Percentiles rank a stretch among this genome's conserved stretches.
phyloP scores from a whole-genome alignment of 1,284 basidiomycete species.

The Sporisorium graminicola region DNA sequence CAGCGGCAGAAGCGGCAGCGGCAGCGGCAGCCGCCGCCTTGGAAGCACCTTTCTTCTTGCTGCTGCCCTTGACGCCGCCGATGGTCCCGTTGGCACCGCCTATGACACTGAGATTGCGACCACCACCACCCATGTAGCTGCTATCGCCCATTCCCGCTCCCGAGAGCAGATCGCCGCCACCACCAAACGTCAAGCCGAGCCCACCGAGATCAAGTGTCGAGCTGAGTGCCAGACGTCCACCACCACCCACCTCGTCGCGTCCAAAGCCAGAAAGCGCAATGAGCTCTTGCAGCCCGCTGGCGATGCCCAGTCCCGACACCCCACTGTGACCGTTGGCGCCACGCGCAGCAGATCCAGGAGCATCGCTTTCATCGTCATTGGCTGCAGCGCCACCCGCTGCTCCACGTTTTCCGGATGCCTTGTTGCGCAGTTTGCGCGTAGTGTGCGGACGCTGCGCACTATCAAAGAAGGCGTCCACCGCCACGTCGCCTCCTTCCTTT shows the following conservation, averaged over 20 bases:
- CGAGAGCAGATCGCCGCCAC: constrained; percentile 43
- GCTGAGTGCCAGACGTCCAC: constrained; percentile 31
- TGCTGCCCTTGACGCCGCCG: constrained; percentile 31
- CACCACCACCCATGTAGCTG: constrained; percentile 54
- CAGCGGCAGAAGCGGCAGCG: constrained; percentile 41
- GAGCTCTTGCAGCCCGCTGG: constrained; percentile 51
- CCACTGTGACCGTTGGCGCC: constrained; percentile 18
- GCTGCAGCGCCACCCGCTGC: constrained; percentile 16
- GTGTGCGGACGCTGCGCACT: constrained; percentile 63
- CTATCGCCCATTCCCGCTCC: constrained; percentile 59
- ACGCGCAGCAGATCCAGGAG: constrained; percentile 14
- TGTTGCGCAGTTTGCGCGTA: constrained; percentile 68
- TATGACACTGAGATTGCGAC: constrained; percentile 33
- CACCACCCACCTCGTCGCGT: constrained; percentile 37
- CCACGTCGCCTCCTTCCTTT: constrained; percentile 66
- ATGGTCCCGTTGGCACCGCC: constrained; percentile 42
- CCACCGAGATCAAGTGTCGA: constrained; percentile 40
- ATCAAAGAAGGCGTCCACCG: constrained; percentile 61
- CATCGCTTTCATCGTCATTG: constrained; percentile 42
- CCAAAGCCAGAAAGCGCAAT: constrained; percentile 54
- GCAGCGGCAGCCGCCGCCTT: constrained; percentile 44
- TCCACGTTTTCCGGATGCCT: constrained; percentile 43
- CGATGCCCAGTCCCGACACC: constrained; percentile 26
- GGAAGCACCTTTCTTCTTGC: constrained; percentile 51
- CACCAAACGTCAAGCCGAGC: constrained; percentile 46